A percentile compares a stretch with the other conserved stretches of the same genome.
These are phyloP conservation scores for Phytophthora capsici DNA, from an alignment of 352 stramenopile genomes.

Conservation along the genomic window DNA sequence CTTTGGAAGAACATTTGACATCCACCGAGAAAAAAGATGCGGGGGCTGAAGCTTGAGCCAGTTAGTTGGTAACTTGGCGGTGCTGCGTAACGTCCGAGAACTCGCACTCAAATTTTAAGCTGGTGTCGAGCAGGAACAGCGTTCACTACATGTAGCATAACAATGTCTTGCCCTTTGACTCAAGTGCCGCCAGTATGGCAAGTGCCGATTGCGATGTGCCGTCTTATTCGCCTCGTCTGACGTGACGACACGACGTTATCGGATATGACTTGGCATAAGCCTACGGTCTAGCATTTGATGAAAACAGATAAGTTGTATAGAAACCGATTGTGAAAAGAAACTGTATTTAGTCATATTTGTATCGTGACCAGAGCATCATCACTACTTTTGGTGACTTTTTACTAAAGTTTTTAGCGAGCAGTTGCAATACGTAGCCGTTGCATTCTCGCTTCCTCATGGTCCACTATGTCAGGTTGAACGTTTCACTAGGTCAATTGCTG, in stretches of 20 bases:
- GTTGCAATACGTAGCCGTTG: not conserved
- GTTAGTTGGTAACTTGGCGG: not conserved
- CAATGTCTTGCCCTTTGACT: conserved; percentile 11
- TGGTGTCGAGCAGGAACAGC: not conserved
- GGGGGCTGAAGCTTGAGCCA: conserved; percentile 1
- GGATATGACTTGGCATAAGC: conserved; percentile 1
- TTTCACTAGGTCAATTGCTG: conserved; percentile 14
- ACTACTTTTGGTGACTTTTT: not conserved
- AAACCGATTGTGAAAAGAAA: not conserved
- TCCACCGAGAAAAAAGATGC: conserved; percentile 1
- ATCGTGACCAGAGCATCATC: not conserved
- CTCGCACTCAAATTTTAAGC: conserved; percentile 17
- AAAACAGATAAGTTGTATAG: not conserved
- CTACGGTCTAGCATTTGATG: not conserved
- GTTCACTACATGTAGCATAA: conserved; percentile 15
- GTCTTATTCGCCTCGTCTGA: conserved; percentile 31
- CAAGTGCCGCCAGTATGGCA: conserved; percentile 2
- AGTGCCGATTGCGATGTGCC: conserved; percentile 20
- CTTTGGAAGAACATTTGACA: conserved; percentile 16
- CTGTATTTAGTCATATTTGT: conserved; percentile 2
- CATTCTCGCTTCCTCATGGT: conserved; percentile 1
- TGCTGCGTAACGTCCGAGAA: conserved; percentile 23
- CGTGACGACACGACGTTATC: conserved; percentile 12
- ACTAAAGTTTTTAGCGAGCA: no score
- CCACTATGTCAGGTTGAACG: not conserved